Evolutionary conservation across 257 asterid genomes (phyloP), one percentile per base, ranked within the genome.

Genomic region (Prunella vulgaris): DNA sequence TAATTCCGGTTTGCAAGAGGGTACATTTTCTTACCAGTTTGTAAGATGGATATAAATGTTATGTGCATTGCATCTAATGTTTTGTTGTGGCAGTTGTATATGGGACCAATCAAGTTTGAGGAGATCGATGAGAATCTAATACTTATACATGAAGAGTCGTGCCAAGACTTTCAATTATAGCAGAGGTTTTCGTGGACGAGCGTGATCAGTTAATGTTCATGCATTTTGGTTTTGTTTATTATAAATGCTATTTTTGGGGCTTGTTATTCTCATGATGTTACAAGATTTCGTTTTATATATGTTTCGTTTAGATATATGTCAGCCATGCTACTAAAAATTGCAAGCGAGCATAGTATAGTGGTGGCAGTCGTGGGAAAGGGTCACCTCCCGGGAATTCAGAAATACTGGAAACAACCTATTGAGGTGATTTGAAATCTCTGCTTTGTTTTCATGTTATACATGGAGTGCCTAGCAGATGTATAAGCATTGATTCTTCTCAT

Each of bases 331-430:
- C 80, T 84, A 61, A 77, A 78, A 77, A 66, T 84, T 53, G 92
- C 97, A 46, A 10, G 85, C 10, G 80, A 85, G 78, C 89, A 90
- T 75, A 84, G 76, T 53, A 85, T 90, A 12, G 96, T 90, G 44
- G 90, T 88, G 44, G 97, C 96, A 25, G 97, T 88, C 57, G 96
- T 90, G 69, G 97, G 97, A 17, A 86, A 79, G 79, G 92, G 92
- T n/a, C 97, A 90, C 70, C 81, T 88, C 9, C 77, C 80, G 14
- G 97, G 97, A 68, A 88, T 90, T 64, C 79, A 84, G 75, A 82
- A 81, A 73, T 74, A 82, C 77, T 90, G 95, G 96, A 77, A 82
- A 76, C 94, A 85, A 73, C 90, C 86, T 13, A 79, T 90, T 57
- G 90, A 84, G 79, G 97, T 90, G 66, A 70, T 81, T 44, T 18